These are phyloP conservation scores for Colletotrichum sojae DNA, from an alignment of 2,329 filamentous ascomycete genomes.

Conservation along the genomic window DNA sequence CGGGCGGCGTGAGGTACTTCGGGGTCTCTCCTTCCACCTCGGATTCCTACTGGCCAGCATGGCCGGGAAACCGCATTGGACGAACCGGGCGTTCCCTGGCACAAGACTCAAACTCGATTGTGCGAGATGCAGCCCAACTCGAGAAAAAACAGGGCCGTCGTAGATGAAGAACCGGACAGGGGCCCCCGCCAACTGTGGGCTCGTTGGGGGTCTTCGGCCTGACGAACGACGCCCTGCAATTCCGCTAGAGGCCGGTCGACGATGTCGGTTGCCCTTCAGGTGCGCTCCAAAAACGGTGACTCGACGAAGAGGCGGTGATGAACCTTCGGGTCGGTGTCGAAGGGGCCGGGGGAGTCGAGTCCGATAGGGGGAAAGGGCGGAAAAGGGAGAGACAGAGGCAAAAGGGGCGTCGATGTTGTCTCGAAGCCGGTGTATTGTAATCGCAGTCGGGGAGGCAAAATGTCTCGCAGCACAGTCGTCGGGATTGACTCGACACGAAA, in stretches of 20 bases:
- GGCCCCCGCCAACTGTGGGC: constrained; percentile 20
- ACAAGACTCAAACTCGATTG: neutral
- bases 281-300: neutral
- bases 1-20: neutral
- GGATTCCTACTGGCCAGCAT: constrained; percentile 36
- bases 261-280: constrained; percentile 20
- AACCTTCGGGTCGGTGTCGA: neutral
- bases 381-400: neutral
- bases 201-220: neutral
- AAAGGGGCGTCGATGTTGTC: neutral
- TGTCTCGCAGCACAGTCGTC: constrained; percentile 1
- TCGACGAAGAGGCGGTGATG: constrained; percentile 26
- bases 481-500: constrained; percentile 21
- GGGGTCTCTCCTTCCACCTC: constrained; percentile 3
- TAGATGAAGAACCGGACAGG: constrained; percentile 2
- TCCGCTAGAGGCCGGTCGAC: constrained; percentile 31
- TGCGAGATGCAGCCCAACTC: too few relatives aligned
- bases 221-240: constrained; percentile 21
- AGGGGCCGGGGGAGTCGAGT: neutral
- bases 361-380: neutral
- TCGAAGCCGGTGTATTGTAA: neutral
- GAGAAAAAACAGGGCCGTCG: constrained; percentile 1
- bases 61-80: constrained; percentile 38
- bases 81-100: constrained; percentile 30
- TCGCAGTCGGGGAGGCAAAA: neutral